Evolutionary conservation across 495 filamentous ascomycete genomes (phyloP), one percentile per base, ranked within the genome.

Genomic region (Lophium mytilinum): DNA sequence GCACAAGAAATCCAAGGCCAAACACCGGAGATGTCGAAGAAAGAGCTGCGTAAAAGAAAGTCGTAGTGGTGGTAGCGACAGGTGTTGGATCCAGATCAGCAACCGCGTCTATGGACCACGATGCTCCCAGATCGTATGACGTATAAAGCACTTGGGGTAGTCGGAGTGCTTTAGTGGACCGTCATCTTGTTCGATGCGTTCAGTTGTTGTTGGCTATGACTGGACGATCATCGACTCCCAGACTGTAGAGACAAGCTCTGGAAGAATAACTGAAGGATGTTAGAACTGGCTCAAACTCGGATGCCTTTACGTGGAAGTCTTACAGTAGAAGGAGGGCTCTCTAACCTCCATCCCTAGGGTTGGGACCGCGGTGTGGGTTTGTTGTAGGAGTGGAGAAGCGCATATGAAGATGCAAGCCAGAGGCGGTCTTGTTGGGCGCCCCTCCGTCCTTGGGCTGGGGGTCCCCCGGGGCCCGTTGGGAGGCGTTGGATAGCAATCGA

Each of bases 331-430:
- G 17, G n/a, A 19, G 24, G 19, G 9, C 14, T 6, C 5, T 35
- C 58, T 65, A 65, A 17, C 52, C 52, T 41, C 62, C 62, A 36
- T 61, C 57, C 9, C 62, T 37, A 0, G 62, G 58, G 21, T 54
- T 41, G 1, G 53, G 24, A 10, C 54, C 58, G 45, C 42, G 37
- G 43, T 30, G 24, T 30, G 6, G 24, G 24, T 30, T 30, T 30
- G 24, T 3, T 30, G 24, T 2, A 6, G 24, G 6, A 30, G 24
- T 30, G 24, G 24, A 3, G 24, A 30, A 30, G 6, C n/a, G 52
- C 34, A 18, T 56, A 37, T n/a, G 56, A 35, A 37, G 19, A 12
- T 52, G 24, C 9, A 19, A 19, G 19, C 50, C 19, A 15, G 37
- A 14, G 14, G 5, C 55, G 24, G 24, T 46, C 17, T 45, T 50